Percentiles rank a stretch among this genome's conserved stretches.
phyloP scores from a whole-genome alignment of 129 eudicot genomes.

The Daucus carota region DH1_v3.0 NC_030381.2:19227501-19228000 shows the following conservation, averaged over 20 bases:
- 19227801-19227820: neutral
- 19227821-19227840: neutral
- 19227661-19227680: no score
- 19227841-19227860: neutral
- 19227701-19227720: no score
- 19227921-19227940: no score
- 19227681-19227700: no score
- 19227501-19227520: neutral
- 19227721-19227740: neutral
- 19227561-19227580: neutral
- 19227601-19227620: neutral
- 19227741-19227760: neutral
- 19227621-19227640: neutral
- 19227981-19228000: no score
- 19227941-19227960: no score
- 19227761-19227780: neutral
- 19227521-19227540: neutral
- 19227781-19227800: no score
- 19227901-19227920: no score
- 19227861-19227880: neutral
- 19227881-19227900: no score
- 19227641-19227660: no score
- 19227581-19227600: neutral
- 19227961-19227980: no score
- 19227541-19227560: neutral